Evolutionary conservation across 2,329 filamentous ascomycete genomes (phyloP), one percentile per base, ranked within the genome.

Genomic region (Sporothrix brasiliensis): DNA sequence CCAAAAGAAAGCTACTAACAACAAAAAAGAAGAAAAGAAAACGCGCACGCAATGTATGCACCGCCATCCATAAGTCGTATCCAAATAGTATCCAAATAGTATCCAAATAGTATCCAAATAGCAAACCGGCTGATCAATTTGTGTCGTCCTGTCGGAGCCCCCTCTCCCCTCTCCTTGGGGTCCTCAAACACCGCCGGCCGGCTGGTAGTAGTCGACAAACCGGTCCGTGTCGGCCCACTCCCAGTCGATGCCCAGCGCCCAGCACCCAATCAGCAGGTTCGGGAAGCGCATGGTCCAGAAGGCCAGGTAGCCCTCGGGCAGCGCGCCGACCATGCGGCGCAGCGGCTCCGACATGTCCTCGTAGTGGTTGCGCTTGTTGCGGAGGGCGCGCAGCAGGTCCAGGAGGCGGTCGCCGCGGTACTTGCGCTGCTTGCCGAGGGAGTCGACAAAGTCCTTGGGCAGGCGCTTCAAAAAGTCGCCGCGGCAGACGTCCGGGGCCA

Each of bases 281-380:
- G 93, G 93, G 77, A 97, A 97, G 71, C 87, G 85, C 9, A 87
- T 83, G 0, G 91, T 91, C 92, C 93, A 97, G 77, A 96, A 97
- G 13, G 84, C 84, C 58, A 97, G 82, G 77, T 97, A 97, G 0
- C 92, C 92, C 16, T 93, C 89, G 0, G 93, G 91, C 71, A 94
- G 78, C 10, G 89, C 81, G 0, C 93, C 93, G 0, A 97, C 92
- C 41, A 80, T 78, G 72, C 82, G 83, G 76, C 86, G 94, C 73
- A 97, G 86, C 65, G 88, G 82, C 16, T 94, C 91, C 7, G 92
- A 87, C 92, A 99, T 94, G 79, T 99, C 95, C 77, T 97, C 94
- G 78, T 97, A 99, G 78, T 99, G 95, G 74, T 98, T 97, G 76
- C 92, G 92, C 86, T 99, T 99, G 81, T 99, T 99, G 30, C 95